phyloP scores from a whole-genome alignment of 2,329 filamentous ascomycete species.

The Ilyonectria destructans region DNA sequence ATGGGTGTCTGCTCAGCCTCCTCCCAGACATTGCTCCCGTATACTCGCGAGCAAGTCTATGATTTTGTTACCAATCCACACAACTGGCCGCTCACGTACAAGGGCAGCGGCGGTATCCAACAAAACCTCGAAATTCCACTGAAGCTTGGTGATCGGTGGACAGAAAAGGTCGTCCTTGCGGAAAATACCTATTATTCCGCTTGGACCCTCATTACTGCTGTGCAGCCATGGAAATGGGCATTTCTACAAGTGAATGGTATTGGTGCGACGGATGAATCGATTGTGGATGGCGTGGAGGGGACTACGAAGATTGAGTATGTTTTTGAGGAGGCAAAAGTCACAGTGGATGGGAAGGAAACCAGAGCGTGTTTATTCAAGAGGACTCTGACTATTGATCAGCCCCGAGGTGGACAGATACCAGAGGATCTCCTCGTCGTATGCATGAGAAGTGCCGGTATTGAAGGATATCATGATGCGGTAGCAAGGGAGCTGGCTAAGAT shows the following conservation, averaged over 20 bases:
- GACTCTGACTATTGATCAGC: constrained; percentile 9
- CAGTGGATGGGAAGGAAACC: neutral
- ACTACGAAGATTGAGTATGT: constrained; percentile 18
- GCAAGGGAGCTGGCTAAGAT: constrained; percentile 12
- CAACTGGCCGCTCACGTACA: constrained; percentile 21
- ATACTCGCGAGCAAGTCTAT: constrained; percentile 21
- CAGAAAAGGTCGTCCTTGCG: constrained; percentile 15
- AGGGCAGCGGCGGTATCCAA: constrained; percentile 20
- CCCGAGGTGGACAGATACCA: constrained; percentile 6
- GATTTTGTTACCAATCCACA: constrained; percentile 20
- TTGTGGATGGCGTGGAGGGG: neutral
- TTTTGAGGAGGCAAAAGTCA: neutral
- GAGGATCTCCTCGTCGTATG: constrained; percentile 16
- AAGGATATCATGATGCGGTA: constrained; percentile 20
- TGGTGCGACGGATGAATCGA: constrained; percentile 11
- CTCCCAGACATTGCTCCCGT: constrained; percentile 9
- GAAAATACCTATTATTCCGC: constrained; percentile 15
- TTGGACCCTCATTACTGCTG: constrained; percentile 12
- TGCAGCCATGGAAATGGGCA: constrained; percentile 13
- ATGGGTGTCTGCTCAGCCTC: constrained; percentile 17
- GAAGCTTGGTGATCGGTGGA: constrained; percentile 17
- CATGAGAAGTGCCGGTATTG: constrained; percentile 16
- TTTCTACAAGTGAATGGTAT: constrained; percentile 16
- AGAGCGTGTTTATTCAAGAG: constrained; percentile 8
- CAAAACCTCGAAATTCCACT: constrained; percentile 8